Conservation (phyloP, 805 yeast genomes). For the Cyberlindnera maclurae region DNA sequence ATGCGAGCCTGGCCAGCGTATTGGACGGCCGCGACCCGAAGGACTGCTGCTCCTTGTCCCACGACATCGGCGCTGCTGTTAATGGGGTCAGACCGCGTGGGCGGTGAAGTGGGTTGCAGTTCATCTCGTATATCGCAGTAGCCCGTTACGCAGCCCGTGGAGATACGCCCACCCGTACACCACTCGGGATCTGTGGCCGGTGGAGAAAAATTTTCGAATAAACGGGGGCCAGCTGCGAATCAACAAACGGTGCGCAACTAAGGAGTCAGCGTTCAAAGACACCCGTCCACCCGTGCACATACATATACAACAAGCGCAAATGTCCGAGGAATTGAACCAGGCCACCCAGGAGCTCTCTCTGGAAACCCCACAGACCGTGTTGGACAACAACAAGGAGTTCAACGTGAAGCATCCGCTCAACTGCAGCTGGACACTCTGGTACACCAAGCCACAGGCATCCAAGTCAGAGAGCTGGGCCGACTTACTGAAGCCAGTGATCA, state of each 20-base stretch:
- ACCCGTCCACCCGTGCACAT: not conserved
- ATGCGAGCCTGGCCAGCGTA: slow-evolving; percentile 47
- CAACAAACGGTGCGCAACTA: too few relatives aligned
- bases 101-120: too few relatives aligned
- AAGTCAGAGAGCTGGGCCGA: slow-evolving; percentile 82
- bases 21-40: slow-evolving; percentile 20
- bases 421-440: slow-evolving; percentile 94
- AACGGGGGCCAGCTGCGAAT: too few relatives aligned
- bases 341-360: slow-evolving; percentile 22
- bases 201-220: slow-evolving; percentile 9
- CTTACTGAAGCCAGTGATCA: slow-evolving; percentile 84
- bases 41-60: slow-evolving; percentile 5
- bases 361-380: slow-evolving; percentile 9
- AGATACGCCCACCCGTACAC: slow-evolving; percentile 1
- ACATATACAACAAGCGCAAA: slow-evolving; percentile 1
- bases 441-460: slow-evolving; percentile 85
- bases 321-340: slow-evolving; percentile 24
- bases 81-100: too few relatives aligned
- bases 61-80: not conserved
- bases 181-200: not conserved
- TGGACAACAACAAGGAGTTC: slow-evolving; percentile 18
- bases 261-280: too few relatives aligned
- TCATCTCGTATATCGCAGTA: too few relatives aligned
- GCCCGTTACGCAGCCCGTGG: not conserved
- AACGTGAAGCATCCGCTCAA: slow-evolving; percentile 70